Percentiles rank a stretch among this genome's conserved stretches.
Conservation (phyloP, 345 rosid genomes). For the Ceriops zippeliana region DNA sequence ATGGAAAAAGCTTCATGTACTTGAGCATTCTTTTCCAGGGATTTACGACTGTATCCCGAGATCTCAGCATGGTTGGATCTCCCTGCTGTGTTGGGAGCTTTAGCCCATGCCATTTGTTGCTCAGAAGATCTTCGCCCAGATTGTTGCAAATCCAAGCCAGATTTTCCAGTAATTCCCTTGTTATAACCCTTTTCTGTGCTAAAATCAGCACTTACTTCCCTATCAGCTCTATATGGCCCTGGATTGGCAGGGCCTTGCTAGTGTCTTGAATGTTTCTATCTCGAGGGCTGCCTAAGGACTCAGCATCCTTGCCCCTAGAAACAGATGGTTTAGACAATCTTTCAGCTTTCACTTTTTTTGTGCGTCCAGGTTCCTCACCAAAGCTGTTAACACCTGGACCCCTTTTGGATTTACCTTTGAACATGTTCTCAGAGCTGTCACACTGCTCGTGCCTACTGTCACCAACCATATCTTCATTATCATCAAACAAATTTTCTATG, state of each 20-base stretch:
- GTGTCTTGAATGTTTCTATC: conserved; percentile 31
- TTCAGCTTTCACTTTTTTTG: conserved; percentile 56
- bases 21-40: conserved; percentile 37
- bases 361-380: conserved; percentile 41
- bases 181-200: conserved; percentile 37
- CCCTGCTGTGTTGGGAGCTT: conserved; percentile 42
- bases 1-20: conserved; percentile 38
- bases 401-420: conserved; percentile 49
- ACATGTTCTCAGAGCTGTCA: conserved; percentile 44
- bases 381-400: conserved; percentile 38
- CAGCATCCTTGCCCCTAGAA: conserved; percentile 41
- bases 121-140: conserved; percentile 37
- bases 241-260: conserved; percentile 35
- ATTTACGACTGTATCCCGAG: conserved; percentile 42
- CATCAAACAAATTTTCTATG: conserved; percentile 83
- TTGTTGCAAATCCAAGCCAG: conserved; percentile 41
- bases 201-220: conserved; percentile 36
- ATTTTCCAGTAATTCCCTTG: conserved; percentile 44
- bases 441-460: conserved; percentile 49
- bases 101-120: conserved; percentile 32
- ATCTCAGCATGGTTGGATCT: conserved; percentile 42
- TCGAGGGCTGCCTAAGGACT: conserved; percentile 34
- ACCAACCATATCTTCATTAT: conserved; percentile 40
- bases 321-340: conserved; percentile 37
- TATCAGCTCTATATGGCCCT: conserved; percentile 33